Percentiles rank a stretch among this genome's conserved stretches.
Evolutionary conservation across 208 protist species (phyloP).

Genomic region (Wallacemonas sp.): DNA sequence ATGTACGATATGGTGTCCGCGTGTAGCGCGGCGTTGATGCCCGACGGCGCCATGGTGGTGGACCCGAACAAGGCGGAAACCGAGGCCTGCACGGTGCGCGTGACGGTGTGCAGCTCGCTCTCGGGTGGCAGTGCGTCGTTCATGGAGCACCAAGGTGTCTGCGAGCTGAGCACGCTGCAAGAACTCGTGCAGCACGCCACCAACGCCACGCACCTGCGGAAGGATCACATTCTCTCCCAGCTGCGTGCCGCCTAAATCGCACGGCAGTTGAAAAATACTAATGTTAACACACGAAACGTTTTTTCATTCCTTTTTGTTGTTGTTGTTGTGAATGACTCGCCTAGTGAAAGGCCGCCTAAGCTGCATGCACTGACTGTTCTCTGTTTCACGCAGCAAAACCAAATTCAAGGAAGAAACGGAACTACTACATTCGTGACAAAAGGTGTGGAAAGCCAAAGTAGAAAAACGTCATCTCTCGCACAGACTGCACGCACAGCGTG

Average conservation of each 20-base stretch:
- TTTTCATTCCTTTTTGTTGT: too few relatives aligned
- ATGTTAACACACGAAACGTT: too few relatives aligned
- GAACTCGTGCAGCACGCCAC: slow-evolving; percentile 53
- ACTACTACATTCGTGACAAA: too few relatives aligned
- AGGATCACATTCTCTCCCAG: slow-evolving; percentile 44
- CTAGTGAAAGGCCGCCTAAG: too few relatives aligned
- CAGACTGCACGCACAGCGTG: too few relatives aligned
- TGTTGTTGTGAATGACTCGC: too few relatives aligned
- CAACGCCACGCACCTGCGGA: slow-evolving; percentile 45
- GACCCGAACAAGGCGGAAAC: slow-evolving; percentile 61
- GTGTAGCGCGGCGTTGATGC: slow-evolving; percentile 57
- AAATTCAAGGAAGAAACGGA: too few relatives aligned
- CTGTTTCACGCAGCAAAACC: too few relatives aligned
- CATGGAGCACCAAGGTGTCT: slow-evolving; percentile 54
- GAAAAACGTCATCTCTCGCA: too few relatives aligned
- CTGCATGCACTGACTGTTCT: too few relatives aligned
- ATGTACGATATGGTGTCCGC: slow-evolving; percentile 76
- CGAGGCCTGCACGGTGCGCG: slow-evolving; percentile 31
- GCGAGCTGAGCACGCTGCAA: slow-evolving; percentile 59
- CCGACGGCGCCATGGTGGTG: slow-evolving; percentile 50
- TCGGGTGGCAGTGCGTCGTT: slow-evolving; percentile 54
- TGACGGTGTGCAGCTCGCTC: slow-evolving; percentile 52
- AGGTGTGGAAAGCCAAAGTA: too few relatives aligned
- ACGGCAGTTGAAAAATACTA: too few relatives aligned
- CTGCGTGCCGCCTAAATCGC: slow-evolving; percentile 27